Evolutionary conservation across 148 eudicot species (phyloP).

Genomic region (Fagopyrum esculentum): DNA sequence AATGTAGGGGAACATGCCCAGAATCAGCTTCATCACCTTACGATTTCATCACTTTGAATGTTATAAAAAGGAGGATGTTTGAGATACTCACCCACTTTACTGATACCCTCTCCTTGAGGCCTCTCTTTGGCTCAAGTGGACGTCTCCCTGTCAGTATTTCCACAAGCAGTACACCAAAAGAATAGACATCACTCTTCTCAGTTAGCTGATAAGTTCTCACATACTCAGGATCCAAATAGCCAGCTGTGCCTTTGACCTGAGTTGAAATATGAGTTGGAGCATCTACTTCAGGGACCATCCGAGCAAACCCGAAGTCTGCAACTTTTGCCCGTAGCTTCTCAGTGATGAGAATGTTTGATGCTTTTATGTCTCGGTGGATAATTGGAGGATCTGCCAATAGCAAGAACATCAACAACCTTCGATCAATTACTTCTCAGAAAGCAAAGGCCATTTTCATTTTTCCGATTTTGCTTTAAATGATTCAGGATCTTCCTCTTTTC

Average conservation of each 20-base stretch:
- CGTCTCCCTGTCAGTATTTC: constrained; percentile 85
- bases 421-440: no score
- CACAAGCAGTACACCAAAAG: constrained; percentile 84
- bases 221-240: constrained; percentile 91
- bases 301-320: constrained; percentile 91
- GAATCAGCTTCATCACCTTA: background rate
- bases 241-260: constrained; percentile 95
- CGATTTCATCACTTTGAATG: background rate
- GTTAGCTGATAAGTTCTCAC: constrained; percentile 78
- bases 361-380: constrained; percentile 88
- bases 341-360: constrained; percentile 84
- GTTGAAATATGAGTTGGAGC: constrained; percentile 79
- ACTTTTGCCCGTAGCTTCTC: constrained; percentile 68
- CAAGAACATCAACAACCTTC: no score
- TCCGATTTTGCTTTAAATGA: background rate
- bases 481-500: no score
- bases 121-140: constrained; percentile 67
- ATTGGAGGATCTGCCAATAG: constrained; percentile 60
- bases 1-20: background rate
- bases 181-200: constrained; percentile 90
- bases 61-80: no score
- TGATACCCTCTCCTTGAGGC: constrained; percentile 55
- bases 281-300: constrained; percentile 52
- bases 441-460: background rate
- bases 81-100: constrained; percentile 57